Base-by-base conservation (phyloP, 2,329 filamentous ascomycete genomes). In the Teratosphaeria destructans region DNA sequence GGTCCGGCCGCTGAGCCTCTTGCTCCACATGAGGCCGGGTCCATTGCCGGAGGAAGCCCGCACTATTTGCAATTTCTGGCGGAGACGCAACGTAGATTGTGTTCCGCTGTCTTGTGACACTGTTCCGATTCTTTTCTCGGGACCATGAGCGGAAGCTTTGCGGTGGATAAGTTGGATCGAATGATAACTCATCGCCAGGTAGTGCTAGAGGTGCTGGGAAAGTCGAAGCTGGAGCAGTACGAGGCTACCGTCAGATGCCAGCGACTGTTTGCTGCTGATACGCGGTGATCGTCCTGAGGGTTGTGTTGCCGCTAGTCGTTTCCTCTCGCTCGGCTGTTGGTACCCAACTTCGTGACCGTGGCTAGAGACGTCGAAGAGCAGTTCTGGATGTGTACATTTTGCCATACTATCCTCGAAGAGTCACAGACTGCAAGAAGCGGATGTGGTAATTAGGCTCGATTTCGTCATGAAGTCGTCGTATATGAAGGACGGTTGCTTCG, bases 191-290 rank as follows among this genome's bases (percentile, higher is more conserved):
- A 66, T 87, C 85, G 2, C 74, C 76, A 0, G 85, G 85, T 0
- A 88, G 72, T 0, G 86, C 73, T 5, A 88, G 67, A 0, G 85
- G 83, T 0, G 75, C 81, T 0, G 84, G 85, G 62, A 85, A 88
- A 1, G 65, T 65, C 1, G 62, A 39, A 4, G 35, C 35, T 3
- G 8, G 16, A 39, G 35, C 4, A 14, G 11, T 39, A 10, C 35
- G 16, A 39, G 35, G 35, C 16, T 39, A 6, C 8, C 35, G 16
- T 39, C 35, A 39, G 11, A 14, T 39, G 35, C 35, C 3, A 5
- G 5, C 16, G 35, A 3, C 11, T 39, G 35, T 14, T 39, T 39
- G 35, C 35, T 39, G 35, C 16, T 39, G 2, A 16, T 47, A 65
- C 23, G 11, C 55, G 43, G 16, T 47, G 35, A 27, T 61, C 57